Base-by-base conservation (phyloP, 805 yeast genomes). In the Cyberlindnera maritima region DNA sequence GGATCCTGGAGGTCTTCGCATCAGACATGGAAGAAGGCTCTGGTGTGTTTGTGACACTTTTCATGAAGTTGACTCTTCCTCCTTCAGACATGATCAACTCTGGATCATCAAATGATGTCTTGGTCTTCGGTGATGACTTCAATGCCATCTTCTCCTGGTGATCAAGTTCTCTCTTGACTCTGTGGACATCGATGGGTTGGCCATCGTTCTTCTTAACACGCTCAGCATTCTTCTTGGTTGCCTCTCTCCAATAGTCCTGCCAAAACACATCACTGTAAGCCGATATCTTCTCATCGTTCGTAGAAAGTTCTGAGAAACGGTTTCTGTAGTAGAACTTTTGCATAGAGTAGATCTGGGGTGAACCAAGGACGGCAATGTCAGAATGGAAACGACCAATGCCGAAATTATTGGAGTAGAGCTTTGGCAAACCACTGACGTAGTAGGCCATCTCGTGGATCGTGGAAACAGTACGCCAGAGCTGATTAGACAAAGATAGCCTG, bases 371-470 rank as follows among this genome's bases (percentile, higher is more conserved):
- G 0, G 76, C 66, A 2, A 69, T 48, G 4, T 44, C 38, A 1
- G 52, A 53, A 17, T 55, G 59, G 17, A 65, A 58, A 11, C 64
- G 63, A 0, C 81, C 79, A 20, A 74, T 71, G 1, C 80, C 75
- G 57, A 71, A 77, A 25, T 65, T 59, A 19, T 64, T 60, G 12
- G 68, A 64, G 42, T 74, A 75, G 0, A 58, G 46, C 3, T 60
- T 60, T 0, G 83, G 79, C 10, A 82, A 55, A 4, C 74, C 74
- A 1, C 62, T 26, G 3, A 82, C 67, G 56, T 67, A 81, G 48
- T 76, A 81, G 26, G 73, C 73, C 87, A 84, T 83, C 60, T 84
- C 90, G 60, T 84, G 90, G 18, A 80, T 62, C 3, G 76, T 66
- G 2, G 86, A 71, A 1, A 74, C 71, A 0, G 80, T 71, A 56